Conservation (phyloP, 805 yeast species). For the Jamesozyma jinghongensis region DNA sequence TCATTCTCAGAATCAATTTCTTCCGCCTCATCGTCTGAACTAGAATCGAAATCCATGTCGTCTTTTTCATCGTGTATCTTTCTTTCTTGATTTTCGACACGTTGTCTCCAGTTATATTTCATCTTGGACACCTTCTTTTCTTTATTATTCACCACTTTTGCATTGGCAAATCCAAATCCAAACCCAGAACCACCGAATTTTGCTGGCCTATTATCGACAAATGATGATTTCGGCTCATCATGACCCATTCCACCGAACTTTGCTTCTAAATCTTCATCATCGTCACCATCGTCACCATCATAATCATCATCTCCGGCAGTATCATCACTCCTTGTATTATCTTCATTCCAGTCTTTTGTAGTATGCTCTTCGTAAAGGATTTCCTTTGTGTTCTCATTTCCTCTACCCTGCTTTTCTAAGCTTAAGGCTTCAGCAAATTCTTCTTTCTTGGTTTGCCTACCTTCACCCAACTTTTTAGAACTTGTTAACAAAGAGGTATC, state of each 20-base stretch:
- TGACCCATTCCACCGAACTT: conserved; percentile 18
- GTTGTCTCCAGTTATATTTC: conserved; percentile 68
- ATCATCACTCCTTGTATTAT: conserved; percentile 18
- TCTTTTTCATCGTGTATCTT: conserved; percentile 43
- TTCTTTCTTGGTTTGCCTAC: conserved; percentile 57
- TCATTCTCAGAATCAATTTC: conserved; percentile 15
- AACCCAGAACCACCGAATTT: conserved; percentile 51
- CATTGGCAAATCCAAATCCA: conserved; percentile 60
- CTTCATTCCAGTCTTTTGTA: conserved; percentile 51
- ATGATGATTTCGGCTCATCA: conserved; percentile 31
- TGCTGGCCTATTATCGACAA: conserved; percentile 64
- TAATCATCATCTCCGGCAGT: conserved; percentile 11
- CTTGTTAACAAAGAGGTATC: conserved; percentile 65
- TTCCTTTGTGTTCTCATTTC: conserved; percentile 47
- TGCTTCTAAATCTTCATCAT: conserved; percentile 19
- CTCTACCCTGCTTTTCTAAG: conserved; percentile 64
- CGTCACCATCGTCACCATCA: conserved; percentile 20
- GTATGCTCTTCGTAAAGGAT: conserved; percentile 63
- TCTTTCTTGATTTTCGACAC: conserved; percentile 39
- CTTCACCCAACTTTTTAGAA: conserved; percentile 71
- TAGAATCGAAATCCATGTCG: conserved; percentile 48
- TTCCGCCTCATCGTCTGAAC: conserved; percentile 23
- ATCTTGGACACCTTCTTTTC: conserved; percentile 32
- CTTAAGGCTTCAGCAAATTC: conserved; percentile 66
- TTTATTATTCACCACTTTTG: conserved; percentile 38